Percentiles rank a stretch among this genome's conserved stretches.
Conservation (phyloP, 768 basidiomycete genomes). For the Punctularia strigosozonata region DNA sequence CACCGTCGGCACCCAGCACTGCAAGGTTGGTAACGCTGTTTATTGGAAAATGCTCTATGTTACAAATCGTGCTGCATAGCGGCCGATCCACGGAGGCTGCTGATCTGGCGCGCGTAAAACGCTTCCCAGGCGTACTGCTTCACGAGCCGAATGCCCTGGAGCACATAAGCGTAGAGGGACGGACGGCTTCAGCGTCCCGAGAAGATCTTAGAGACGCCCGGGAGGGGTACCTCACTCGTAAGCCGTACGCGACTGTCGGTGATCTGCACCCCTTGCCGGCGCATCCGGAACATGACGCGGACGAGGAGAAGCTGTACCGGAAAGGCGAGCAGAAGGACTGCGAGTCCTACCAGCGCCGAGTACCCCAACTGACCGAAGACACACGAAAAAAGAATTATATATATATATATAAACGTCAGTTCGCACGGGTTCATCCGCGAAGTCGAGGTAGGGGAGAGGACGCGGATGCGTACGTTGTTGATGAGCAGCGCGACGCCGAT, state of each 20-base stretch:
- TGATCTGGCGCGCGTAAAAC: slow-evolving; percentile 34
- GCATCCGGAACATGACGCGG: slow-evolving; percentile 37
- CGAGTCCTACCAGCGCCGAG: slow-evolving; percentile 57
- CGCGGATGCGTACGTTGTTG: slow-evolving; percentile 23
- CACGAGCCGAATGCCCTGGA: slow-evolving; percentile 57
- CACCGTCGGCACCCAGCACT: no score
- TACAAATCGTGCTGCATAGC: no score
- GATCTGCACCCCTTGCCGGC: slow-evolving; percentile 45
- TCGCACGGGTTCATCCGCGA: neutral
- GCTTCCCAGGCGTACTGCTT: slow-evolving; percentile 53
- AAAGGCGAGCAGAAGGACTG: slow-evolving; percentile 42
- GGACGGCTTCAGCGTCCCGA: neutral
- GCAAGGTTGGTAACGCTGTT: no score
- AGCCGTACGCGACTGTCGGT: slow-evolving; percentile 59
- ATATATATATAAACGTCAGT: neutral
- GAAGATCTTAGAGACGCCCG: neutral
- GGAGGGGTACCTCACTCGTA: slow-evolving; percentile 36
- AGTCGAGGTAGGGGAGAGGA: neutral
- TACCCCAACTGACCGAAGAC: slow-evolving; percentile 64
- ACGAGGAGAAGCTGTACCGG: slow-evolving; percentile 47
- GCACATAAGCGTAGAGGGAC: slow-evolving; percentile 28
- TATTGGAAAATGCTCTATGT: slow-evolving; percentile 9
- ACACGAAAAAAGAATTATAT: neutral
- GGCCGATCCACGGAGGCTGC: slow-evolving; percentile 22
- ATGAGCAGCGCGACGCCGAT: slow-evolving; percentile 47